Conservation (phyloP, 2,329 filamentous ascomycete species). For the Beauveria australis region DNA sequence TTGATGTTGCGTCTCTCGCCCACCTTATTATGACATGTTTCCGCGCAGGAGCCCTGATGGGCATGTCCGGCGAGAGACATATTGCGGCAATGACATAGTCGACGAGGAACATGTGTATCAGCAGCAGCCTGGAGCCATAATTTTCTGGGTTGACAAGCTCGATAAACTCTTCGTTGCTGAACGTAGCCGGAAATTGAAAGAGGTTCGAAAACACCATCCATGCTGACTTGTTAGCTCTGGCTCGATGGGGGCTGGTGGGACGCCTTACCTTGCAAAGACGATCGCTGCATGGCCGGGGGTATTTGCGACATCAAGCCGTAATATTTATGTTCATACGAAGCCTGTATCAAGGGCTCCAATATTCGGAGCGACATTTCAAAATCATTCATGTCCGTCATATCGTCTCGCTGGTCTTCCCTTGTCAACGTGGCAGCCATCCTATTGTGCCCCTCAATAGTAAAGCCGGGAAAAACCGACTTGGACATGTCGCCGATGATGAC, state of each 20-base stretch:
- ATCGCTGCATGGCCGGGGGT: conserved; percentile 12
- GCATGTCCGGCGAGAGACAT: conserved; percentile 16
- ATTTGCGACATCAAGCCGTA: conserved; percentile 13
- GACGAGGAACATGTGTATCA: conserved; percentile 29
- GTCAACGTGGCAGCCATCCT: conserved; percentile 15
- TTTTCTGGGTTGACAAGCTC: conserved; percentile 24
- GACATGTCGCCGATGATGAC: conserved; percentile 16
- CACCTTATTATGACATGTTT: conserved; percentile 20
- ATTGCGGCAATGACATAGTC: conserved; percentile 21
- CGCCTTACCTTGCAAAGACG: conserved; percentile 16
- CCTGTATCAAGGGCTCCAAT: conserved; percentile 15
- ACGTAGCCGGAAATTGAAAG: conserved; percentile 15
- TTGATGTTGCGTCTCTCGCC: conserved; percentile 15
- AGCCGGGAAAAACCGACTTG: conserved; percentile 17
- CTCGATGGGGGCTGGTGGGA: too few relatives aligned
- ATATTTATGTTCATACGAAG: conserved; percentile 15
- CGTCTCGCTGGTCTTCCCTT: conserved; percentile 17
- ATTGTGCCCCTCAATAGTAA: conserved; percentile 20
- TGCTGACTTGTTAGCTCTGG: conserved; percentile 14
- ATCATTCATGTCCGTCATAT: conserved; percentile 16
- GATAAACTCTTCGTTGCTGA: conserved; percentile 23
- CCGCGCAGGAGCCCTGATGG: conserved; percentile 17
- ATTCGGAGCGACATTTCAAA: conserved; percentile 15
- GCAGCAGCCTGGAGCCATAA: conserved; percentile 24
- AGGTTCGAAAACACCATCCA: conserved; percentile 17